phyloP scores from a whole-genome alignment of 495 filamentous ascomycete genomes.

The Aspergillus asperescens region DNA sequence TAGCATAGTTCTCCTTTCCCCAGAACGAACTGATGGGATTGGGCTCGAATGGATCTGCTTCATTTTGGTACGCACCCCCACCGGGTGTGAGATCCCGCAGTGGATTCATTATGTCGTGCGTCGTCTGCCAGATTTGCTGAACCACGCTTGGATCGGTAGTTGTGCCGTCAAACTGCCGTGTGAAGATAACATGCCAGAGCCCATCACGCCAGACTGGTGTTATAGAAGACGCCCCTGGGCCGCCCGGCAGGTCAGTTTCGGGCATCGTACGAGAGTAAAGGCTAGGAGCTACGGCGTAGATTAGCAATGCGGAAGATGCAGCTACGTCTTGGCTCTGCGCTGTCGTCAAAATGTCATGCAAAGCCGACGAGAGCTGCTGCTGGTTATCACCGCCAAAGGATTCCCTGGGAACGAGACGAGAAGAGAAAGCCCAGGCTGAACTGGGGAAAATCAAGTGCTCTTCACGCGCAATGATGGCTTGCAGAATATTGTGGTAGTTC shows the following conservation, averaged over 20 bases:
- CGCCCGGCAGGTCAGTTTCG: slow-evolving; percentile 4
- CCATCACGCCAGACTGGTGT: slow-evolving; percentile 18
- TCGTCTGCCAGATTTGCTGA: slow-evolving; percentile 7
- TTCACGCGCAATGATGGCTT: not conserved
- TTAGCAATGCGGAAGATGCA: not conserved
- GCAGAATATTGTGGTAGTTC: not conserved
- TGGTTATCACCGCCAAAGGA: slow-evolving; percentile 12
- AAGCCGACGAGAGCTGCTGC: slow-evolving; percentile 2
- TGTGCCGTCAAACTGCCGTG: not conserved
- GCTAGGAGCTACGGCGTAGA: slow-evolving; percentile 3
- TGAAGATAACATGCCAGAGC: slow-evolving; percentile 18
- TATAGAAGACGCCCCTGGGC: slow-evolving; percentile 14
- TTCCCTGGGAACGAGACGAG: slow-evolving; percentile 12
- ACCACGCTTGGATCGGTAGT: slow-evolving; percentile 7
- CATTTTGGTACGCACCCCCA: slow-evolving; percentile 41
- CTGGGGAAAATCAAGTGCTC: not conserved
- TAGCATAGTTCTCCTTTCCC: slow-evolving; percentile 33
- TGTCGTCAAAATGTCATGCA: slow-evolving; percentile 7
- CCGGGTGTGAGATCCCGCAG: slow-evolving; percentile 29
- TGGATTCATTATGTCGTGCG: slow-evolving; percentile 12
- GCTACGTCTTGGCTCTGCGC: not conserved
- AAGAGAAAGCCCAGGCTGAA: slow-evolving; percentile 5
- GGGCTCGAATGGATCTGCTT: slow-evolving; percentile 36
- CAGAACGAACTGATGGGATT: slow-evolving; percentile 21
- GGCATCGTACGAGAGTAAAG: slow-evolving; percentile 13